Conservation (phyloP, 441 rosid species). For the Croton setiger region DNA sequence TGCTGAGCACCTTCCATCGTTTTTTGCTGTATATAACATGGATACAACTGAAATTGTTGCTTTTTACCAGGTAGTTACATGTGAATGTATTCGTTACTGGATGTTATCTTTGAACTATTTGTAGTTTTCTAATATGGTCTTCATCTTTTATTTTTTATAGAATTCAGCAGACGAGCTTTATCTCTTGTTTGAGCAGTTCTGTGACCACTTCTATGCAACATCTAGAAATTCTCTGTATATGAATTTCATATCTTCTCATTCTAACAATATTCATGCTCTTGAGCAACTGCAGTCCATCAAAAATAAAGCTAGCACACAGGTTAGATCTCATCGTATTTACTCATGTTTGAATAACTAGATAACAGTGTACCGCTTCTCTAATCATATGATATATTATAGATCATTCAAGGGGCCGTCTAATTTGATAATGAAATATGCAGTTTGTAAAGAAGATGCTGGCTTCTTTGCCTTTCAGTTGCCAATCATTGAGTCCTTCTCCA, state of each 20-base stretch:
- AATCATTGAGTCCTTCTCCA: slow-evolving; percentile 93
- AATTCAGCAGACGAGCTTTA: slow-evolving; percentile 85
- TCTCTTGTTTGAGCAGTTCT: slow-evolving; percentile 75
- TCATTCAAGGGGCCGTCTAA: slow-evolving; percentile 18
- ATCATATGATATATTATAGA: not conserved
- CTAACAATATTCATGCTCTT: slow-evolving; percentile 68
- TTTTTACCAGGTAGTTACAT: slow-evolving; percentile 70
- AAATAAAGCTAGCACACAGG: slow-evolving; percentile 76
- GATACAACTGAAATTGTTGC: slow-evolving; percentile 94
- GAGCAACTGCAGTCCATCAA: slow-evolving; percentile 72
- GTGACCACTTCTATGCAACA: slow-evolving; percentile 70
- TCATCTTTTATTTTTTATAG: slow-evolving; percentile 39
- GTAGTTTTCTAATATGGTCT: slow-evolving; percentile 7
- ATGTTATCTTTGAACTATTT: not conserved
- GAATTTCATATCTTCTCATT: slow-evolving; percentile 88
- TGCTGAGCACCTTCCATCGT: slow-evolving; percentile 70
- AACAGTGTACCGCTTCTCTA: not conserved
- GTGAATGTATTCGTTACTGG: slow-evolving; percentile 9
- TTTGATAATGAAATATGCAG: slow-evolving; percentile 41
- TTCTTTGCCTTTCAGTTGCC: slow-evolving; percentile 80
- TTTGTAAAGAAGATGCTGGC: slow-evolving; percentile 88
- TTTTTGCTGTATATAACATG: slow-evolving; percentile 95
- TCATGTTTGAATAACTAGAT: not conserved
- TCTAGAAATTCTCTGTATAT: slow-evolving; percentile 59
- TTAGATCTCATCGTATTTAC: slow-evolving; percentile 21